These are phyloP conservation scores for Solanum chiquidenum DNA, from an alignment of 257 asterid species.

Conservation along the genomic window DNA sequence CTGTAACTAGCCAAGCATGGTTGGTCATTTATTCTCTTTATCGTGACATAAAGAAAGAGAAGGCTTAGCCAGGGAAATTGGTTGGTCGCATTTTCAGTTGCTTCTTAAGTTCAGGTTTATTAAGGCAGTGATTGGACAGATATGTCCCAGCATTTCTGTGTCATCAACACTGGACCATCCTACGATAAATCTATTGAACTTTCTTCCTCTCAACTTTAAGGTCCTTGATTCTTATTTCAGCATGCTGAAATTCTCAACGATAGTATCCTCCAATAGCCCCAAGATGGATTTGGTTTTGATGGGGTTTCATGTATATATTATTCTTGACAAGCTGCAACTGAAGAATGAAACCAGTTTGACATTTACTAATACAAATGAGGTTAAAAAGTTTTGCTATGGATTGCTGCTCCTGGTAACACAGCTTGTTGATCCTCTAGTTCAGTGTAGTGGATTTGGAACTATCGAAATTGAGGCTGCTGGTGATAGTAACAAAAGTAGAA, in stretches of 20 bases:
- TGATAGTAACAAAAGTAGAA: neutral
- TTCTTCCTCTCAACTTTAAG: neutral
- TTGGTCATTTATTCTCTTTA: neutral
- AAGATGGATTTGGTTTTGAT: neutral
- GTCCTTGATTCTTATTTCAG: neutral
- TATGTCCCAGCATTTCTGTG: neutral
- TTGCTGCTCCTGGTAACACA: neutral
- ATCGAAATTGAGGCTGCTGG: neutral
- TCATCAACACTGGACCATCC: neutral
- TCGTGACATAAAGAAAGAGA: neutral
- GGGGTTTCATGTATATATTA: neutral
- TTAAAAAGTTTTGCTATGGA: neutral
- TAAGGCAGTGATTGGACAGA: neutral
- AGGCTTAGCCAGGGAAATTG: neutral
- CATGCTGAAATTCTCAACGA: neutral
- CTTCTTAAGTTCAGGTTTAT: neutral
- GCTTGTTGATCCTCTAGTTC: neutral
- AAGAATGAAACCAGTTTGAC: neutral
- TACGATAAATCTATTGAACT: neutral
- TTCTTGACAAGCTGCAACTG: neutral
- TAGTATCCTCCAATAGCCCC: neutral
- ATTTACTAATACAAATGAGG: neutral
- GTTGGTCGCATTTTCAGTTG: neutral
- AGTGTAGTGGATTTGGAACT: neutral
- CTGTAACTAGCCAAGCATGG: neutral